Conservation (phyloP, 2,329 filamentous ascomycete species). For the Dissoconium aciculare region DNA sequence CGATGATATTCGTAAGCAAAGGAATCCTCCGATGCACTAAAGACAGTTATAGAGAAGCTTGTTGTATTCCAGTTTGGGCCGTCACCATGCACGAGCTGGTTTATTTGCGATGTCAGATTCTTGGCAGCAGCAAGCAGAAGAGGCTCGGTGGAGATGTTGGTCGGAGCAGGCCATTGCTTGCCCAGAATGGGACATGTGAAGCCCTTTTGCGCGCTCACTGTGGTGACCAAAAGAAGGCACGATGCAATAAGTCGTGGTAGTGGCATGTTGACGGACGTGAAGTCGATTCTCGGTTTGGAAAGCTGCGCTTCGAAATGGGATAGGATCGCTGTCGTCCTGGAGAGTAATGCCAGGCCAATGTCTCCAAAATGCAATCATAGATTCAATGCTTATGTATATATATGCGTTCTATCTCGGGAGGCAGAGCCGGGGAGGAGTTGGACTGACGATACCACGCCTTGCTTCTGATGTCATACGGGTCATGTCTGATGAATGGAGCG, state of each 20-base stretch:
- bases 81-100: too few relatives aligned
- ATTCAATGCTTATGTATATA: too few relatives aligned
- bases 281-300: too few relatives aligned
- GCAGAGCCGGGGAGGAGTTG: too few relatives aligned
- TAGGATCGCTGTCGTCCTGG: neutral
- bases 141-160: constrained; percentile 5
- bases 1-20: constrained; percentile 10
- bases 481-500: too few relatives aligned
- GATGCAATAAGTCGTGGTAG: neutral
- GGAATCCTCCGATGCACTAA: constrained; percentile 7
- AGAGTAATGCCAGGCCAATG: neutral
- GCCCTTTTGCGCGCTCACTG: constrained; percentile 1
- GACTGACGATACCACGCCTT: too few relatives aligned
- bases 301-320: too few relatives aligned
- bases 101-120: constrained; percentile 8
- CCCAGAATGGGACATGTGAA: constrained; percentile 12
- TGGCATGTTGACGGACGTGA: too few relatives aligned
- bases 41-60: constrained; percentile 11
- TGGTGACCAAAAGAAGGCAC: neutral
- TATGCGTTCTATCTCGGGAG: too few relatives aligned
- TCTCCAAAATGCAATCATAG: neutral
- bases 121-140: constrained; percentile 7
- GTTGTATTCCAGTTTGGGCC: constrained; percentile 9
- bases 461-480: too few relatives aligned
- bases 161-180: constrained; percentile 11